Conservation (phyloP, 768 basidiomycete genomes). For the Crassisporium funariophilum region DNA sequence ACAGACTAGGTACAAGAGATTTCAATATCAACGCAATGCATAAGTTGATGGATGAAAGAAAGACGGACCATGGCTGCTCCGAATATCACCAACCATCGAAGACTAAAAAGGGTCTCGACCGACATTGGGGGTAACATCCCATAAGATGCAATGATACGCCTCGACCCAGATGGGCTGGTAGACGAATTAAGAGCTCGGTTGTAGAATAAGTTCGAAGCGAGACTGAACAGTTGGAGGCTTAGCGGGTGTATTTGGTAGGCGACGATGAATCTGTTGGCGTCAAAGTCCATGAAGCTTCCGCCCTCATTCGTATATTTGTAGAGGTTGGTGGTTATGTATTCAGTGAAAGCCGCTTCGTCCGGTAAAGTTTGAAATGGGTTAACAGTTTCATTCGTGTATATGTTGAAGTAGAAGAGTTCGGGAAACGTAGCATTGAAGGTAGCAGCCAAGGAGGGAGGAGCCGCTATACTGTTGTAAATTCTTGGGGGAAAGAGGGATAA, state of each 20-base stretch:
- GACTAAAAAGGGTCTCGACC: constrained; percentile 55
- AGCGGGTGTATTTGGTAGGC: no score
- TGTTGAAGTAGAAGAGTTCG: no score
- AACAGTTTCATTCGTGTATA: no score
- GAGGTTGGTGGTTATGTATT: no score
- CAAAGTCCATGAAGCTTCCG: no score
- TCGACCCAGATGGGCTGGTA: constrained; percentile 37
- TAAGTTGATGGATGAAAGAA: neutral
- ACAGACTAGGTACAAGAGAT: constrained; percentile 50
- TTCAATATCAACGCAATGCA: constrained; percentile 1
- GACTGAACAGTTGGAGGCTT: constrained; percentile 65
- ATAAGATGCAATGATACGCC: constrained; percentile 61
- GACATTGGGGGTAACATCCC: constrained; percentile 58
- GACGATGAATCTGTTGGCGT: no score
- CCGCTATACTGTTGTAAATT: no score
- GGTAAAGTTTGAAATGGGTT: no score
- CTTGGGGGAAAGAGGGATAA: constrained; percentile 58
- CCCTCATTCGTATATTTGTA: no score
- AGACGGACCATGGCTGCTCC: constrained; percentile 65
- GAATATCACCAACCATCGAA: constrained; percentile 80
- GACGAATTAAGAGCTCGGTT: constrained; percentile 61
- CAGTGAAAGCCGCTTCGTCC: no score
- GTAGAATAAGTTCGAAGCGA: constrained; percentile 68
- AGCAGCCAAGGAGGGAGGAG: no score
- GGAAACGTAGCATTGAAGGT: no score